Percentiles rank a stretch among this genome's conserved stretches.
phyloP scores from a whole-genome alignment of 352 stramenopile genomes.

The Halophytophthora batemanensis region DNA sequence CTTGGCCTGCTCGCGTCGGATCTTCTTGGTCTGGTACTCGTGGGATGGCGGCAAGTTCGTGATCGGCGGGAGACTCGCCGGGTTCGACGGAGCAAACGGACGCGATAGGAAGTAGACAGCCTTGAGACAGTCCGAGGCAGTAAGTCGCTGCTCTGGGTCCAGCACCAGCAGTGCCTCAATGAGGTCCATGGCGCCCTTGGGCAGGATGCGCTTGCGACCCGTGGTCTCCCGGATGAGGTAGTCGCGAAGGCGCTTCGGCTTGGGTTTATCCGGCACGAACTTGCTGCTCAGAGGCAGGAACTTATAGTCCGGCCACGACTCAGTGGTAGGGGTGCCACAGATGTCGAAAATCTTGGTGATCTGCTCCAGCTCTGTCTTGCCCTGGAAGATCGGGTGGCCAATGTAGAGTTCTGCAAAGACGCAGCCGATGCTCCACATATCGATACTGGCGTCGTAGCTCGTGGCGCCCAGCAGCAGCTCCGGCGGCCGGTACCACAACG shows the following conservation, averaged over 20 bases:
- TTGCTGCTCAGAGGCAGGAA: conserved; percentile 79
- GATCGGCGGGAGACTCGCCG: conserved; percentile 62
- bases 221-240: conserved; percentile 76
- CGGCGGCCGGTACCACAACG: conserved; percentile 93
- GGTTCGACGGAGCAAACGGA: conserved; percentile 60
- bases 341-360: conserved; percentile 89
- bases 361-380: conserved; percentile 86
- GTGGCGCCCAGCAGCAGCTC: conserved; percentile 94
- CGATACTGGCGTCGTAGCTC: conserved; percentile 91
- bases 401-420: conserved; percentile 88
- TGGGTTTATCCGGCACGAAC: conserved; percentile 79
- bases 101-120: conserved; percentile 92
- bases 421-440: conserved; percentile 95
- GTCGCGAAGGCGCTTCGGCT: conserved; percentile 59
- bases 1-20: conserved; percentile 81
- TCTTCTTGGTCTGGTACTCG: conserved; percentile 90
- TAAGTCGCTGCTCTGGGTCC: conserved; percentile 93
- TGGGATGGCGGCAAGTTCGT: conserved; percentile 77
- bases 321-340: conserved; percentile 77
- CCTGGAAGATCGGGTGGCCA: conserved; percentile 82
- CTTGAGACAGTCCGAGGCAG: conserved; percentile 89
- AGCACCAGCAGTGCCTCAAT: conserved; percentile 94
- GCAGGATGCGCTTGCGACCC: conserved; percentile 72
- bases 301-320: conserved; percentile 86
- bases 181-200: conserved; percentile 88